phyloP scores from a whole-genome alignment of 495 filamentous ascomycete species.

The Trichoderma virens region DNA sequence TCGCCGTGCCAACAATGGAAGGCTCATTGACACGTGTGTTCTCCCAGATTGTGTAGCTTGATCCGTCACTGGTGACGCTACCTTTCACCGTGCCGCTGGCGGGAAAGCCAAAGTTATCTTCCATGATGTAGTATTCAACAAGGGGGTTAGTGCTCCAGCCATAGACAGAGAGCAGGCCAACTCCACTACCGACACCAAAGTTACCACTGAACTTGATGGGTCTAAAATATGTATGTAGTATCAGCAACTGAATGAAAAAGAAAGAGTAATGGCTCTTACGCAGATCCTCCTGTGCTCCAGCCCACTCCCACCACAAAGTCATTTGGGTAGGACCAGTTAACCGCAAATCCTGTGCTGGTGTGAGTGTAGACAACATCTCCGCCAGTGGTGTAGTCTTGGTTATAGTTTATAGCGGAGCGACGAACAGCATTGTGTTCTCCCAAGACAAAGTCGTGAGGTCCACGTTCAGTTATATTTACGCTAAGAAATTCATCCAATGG shows the following conservation, averaged over 20 bases:
- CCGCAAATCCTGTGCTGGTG: neutral
- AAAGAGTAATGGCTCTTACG: neutral
- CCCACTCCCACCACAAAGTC: neutral
- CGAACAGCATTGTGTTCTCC: neutral
- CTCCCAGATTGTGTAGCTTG: constrained; percentile 55
- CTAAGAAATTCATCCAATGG: neutral
- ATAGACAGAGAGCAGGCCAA: constrained; percentile 37
- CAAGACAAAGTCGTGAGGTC: neutral
- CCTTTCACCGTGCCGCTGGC: constrained; percentile 35
- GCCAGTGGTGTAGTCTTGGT: neutral
- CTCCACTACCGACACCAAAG: neutral
- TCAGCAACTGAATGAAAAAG: neutral
- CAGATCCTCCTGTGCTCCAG: neutral
- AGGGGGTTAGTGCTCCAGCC: constrained; percentile 52
- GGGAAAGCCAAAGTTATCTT: constrained; percentile 43
- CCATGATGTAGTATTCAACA: constrained; percentile 56
- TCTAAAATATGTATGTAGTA: neutral
- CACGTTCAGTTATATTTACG: neutral
- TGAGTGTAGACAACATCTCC: neutral
- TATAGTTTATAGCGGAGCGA: neutral
- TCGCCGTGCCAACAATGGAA: constrained; percentile 45
- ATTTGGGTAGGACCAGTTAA: neutral
- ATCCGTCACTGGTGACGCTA: constrained; percentile 48
- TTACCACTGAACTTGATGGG: neutral
- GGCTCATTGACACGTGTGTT: constrained; percentile 50